Evolutionary conservation across 139 green algal species (phyloP), one percentile per base, ranked within the genome.

Genomic region (Trebouxia sp.): DNA sequence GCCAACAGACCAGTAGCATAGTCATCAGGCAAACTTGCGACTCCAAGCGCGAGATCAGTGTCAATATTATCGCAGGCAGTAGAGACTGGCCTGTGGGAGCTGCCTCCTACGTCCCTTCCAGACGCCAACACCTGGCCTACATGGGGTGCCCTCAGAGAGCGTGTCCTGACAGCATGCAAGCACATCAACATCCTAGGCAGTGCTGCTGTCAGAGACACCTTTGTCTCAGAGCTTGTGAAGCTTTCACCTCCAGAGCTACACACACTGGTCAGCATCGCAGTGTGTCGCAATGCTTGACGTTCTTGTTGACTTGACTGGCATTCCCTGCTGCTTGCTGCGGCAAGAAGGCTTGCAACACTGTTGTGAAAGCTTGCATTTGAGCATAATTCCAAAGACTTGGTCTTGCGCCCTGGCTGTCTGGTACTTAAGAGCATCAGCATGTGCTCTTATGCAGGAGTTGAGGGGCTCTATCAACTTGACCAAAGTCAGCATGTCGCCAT

Each of bases 61-160:
- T 37, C 38, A 24, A 37, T 69, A 6, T 24, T 50, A 24, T n/a
- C 76, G 53, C 84, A 92, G 89, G 83, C 90, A 9, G 89, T 95
- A 17, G 84, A 92, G n/a, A 92, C 55, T 20, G 89, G 90, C 1
- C 51, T 86, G 8, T 95, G 89, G 91, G 89, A 93, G n/a, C 81
- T 89, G 5, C 77, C 91, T n/a, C 80, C 65, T 37, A 58, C 70
- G 39, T 48, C 47, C 35, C 56, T 80, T 41, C 65, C 88, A 87
- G 92, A 95, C 83, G 90, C 92, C 22, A 93, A 93, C 82, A 89
- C 85, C 1, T 95, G 92, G 92, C 92, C 92, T 30, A 92, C 92
- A 8, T 95, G 90, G 92, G 92, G 92, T 5, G 92, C 92, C 0
- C 75, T 95, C 69, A 56, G 92, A n/a, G 92, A 95, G 76, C 87